Percentiles rank a stretch among this genome's conserved stretches.
Conservation (phyloP, 1,284 basidiomycete genomes). For the Ceratobasidium sp. region DNA sequence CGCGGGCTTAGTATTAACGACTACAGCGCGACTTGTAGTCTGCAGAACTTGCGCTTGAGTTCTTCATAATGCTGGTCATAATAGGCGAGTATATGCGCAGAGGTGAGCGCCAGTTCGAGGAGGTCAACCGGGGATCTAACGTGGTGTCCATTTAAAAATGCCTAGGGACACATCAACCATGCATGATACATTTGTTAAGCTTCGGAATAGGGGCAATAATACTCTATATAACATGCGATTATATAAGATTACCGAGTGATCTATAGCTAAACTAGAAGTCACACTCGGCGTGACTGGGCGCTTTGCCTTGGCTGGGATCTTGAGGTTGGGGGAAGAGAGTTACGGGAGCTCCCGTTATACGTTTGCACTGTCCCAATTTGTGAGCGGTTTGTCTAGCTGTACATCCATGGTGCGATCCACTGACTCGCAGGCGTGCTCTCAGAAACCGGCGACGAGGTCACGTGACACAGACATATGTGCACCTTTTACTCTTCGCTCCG, state of each 20-base stretch:
- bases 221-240: background rate
- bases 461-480: slow-evolving; percentile 71
- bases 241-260: background rate
- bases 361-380: slow-evolving; percentile 59
- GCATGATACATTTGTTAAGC: too few species aligned
- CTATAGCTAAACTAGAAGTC: background rate
- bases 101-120: too few species aligned
- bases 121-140: too few species aligned
- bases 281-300: background rate
- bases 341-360: slow-evolving; percentile 48
- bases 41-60: background rate
- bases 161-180: too few species aligned
- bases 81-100: too few species aligned
- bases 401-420: slow-evolving; percentile 86
- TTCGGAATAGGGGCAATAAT: slow-evolving; percentile 3
- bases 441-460: slow-evolving; percentile 64
- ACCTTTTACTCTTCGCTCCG: slow-evolving; percentile 63
- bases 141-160: too few species aligned
- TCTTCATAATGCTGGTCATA: background rate
- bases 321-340: slow-evolving; percentile 17
- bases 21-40: background rate
- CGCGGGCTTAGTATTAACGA: background rate
- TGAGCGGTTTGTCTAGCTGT: slow-evolving; percentile 70
- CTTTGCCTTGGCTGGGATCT: background rate
- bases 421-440: slow-evolving; percentile 77